phyloP scores from a whole-genome alignment of 192 early-diverging fungal species.

The Coemansia asiatica region DNA sequence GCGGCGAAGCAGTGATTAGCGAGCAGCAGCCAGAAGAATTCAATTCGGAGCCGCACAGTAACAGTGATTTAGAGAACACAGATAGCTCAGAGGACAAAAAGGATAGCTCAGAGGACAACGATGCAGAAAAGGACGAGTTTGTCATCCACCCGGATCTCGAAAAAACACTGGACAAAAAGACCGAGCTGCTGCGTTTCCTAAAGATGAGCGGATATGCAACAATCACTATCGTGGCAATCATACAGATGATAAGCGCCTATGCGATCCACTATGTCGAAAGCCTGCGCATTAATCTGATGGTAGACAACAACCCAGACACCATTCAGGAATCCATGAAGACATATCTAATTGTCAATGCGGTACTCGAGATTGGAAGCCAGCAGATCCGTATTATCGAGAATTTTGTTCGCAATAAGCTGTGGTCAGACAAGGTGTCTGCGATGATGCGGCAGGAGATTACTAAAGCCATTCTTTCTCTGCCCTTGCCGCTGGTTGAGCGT shows the following conservation, averaged over 20 bases:
- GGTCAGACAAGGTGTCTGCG: conserved; percentile 3
- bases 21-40: conserved; percentile 7
- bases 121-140: not conserved
- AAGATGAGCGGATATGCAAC: conserved; percentile 20
- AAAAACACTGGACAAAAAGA: conserved; percentile 1
- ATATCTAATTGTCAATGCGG: conserved; percentile 27
- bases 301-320: conserved; percentile 25
- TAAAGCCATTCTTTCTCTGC: conserved; percentile 6
- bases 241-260: conserved; percentile 15
- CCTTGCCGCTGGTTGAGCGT: conserved; percentile 15
- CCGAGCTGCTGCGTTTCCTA: conserved; percentile 4
- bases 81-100: not conserved
- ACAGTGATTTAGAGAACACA: no score
- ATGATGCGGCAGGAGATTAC: not conserved
- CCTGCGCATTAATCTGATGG: conserved; percentile 25
- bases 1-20: conserved; percentile 8
- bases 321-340: conserved; percentile 23
- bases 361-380: conserved; percentile 1
- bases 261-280: conserved; percentile 17
- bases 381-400: conserved; percentile 7
- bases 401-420: conserved; percentile 6
- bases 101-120: not conserved
- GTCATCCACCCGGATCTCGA: conserved; percentile 4
- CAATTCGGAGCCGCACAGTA: no score
- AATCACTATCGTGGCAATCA: conserved; percentile 1